Conservation (phyloP, 2,329 filamentous ascomycete species). For the Cladosporium halotolerans region DNA sequence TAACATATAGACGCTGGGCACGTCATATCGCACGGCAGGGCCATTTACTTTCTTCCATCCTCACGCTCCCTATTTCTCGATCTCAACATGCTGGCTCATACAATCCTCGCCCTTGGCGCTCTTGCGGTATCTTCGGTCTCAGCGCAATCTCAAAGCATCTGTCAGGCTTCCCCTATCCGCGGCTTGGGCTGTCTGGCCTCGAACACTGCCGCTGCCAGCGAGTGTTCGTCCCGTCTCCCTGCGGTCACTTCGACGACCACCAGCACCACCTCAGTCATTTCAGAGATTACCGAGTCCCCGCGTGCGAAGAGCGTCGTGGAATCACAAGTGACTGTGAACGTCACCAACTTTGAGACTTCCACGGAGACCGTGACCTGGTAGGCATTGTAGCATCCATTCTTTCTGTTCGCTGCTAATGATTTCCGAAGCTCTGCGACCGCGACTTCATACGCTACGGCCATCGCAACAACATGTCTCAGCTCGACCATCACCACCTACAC, state of each 20-base stretch:
- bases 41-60: not conserved
- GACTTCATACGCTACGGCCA: constrained; percentile 3
- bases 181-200: constrained; percentile 8
- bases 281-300: not conserved
- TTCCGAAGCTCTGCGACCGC: not conserved
- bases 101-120: constrained; percentile 7
- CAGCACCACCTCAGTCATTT: constrained; percentile 9
- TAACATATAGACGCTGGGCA: constrained; percentile 7
- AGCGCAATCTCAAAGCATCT: constrained; percentile 2
- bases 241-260: not conserved
- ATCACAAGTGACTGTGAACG: constrained; percentile 2
- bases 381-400: not conserved
- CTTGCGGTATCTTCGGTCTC: constrained; percentile 7
- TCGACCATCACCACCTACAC: constrained; percentile 10
- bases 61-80: not conserved
- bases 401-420: not conserved
- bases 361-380: constrained; percentile 5
- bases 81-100: not conserved
- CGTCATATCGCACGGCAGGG: constrained; percentile 6
- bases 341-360: constrained; percentile 2
- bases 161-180: constrained; percentile 1
- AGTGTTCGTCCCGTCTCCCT: constrained; percentile 4
- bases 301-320: not conserved
- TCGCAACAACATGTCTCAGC: not conserved
- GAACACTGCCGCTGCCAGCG: constrained; percentile 10